phyloP scores from a whole-genome alignment of 768 basidiomycete genomes.

The Piloderma croceum region DNA sequence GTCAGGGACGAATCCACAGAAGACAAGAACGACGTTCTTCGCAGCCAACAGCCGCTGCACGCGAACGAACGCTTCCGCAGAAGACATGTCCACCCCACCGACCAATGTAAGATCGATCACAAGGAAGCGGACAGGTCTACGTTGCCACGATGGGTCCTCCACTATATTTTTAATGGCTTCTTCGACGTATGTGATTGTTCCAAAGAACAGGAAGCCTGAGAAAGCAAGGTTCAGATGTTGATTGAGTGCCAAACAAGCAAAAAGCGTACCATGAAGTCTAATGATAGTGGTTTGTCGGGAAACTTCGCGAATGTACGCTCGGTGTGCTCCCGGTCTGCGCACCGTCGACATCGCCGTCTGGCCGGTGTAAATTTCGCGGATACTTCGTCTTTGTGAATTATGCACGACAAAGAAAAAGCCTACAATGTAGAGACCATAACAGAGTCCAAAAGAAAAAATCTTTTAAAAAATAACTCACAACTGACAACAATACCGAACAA shows the following conservation, averaged over 20 bases:
- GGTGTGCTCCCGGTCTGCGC: constrained; percentile 79
- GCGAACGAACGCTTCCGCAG: constrained; percentile 92
- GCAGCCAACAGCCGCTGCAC: constrained; percentile 75
- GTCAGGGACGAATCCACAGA: constrained; percentile 73
- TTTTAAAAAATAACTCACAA: constrained; percentile 43
- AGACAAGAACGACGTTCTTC: constrained; percentile 76
- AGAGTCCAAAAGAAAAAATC: not conserved
- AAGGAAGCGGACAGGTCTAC: constrained; percentile 81
- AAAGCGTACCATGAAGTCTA: constrained; percentile 70
- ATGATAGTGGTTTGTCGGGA: constrained; percentile 88
- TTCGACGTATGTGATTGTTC: constrained; percentile 89
- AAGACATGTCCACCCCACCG: constrained; percentile 87
- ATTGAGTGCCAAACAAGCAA: not conserved
- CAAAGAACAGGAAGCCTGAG: constrained; percentile 82
- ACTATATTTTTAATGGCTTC: constrained; percentile 75
- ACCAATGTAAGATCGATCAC: constrained; percentile 84
- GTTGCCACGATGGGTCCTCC: constrained; percentile 62
- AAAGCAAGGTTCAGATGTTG: no score
- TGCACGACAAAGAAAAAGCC: constrained; percentile 97
- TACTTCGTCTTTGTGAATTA: constrained; percentile 79
- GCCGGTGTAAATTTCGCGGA: constrained; percentile 79
- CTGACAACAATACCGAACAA: constrained; percentile 88
- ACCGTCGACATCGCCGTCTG: constrained; percentile 87
- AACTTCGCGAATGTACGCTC: constrained; percentile 87
- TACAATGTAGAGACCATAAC: constrained; percentile 19